Base-by-base conservation (phyloP, 2,329 filamentous ascomycete genomes). In the Xylariaceae sp. region DNA sequence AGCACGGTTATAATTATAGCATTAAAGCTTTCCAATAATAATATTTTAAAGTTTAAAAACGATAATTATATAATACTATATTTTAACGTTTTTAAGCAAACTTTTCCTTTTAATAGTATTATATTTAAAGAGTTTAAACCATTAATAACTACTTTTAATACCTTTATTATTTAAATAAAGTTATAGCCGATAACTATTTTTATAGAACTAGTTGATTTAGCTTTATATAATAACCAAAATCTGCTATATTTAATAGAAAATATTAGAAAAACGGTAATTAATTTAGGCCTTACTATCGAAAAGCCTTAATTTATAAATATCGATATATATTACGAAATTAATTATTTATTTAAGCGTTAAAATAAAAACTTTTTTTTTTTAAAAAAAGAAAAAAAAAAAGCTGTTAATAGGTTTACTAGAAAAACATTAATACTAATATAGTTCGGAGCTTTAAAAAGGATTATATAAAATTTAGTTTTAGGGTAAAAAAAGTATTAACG, bases 301-400 rank as follows among this genome's bases (percentile, higher is more conserved):
- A 19, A 39, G 39, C 36, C 22, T 36, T 33, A 46, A 6, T 19
- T 30, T 47, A 47, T 47, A 18, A 17, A 41, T 41, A 14, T 47
- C 38, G 22, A 47, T 35, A 32, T 40, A 42, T 30, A 47, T 41
- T 15, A 47, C 15, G 38, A 14, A 41, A 22, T 47, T 41, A 18
- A 47, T 40, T 41, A 27, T 47, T 40, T 47, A 41, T 30, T 47
- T 38, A 18, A 47, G 17, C 44, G 44, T 4, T 41, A 30, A 18
- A 47, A 47, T 14, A 47, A 47, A 36, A 47, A 47, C 44, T 15
- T 48, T 48, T 48, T 43, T 12, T 15, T 48, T 15, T 40, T 48
- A 27, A 39, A 15, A 39, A 44, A 17, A 18, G 7, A 27, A 27
- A 27, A 27, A 27, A 27, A 4, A 27, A 7, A 27, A 27, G 7